Evolutionary conservation across 1,284 basidiomycete genomes (phyloP), one percentile per base, ranked within the genome.

Genomic region (Cryptococcus neoformans): DNA sequence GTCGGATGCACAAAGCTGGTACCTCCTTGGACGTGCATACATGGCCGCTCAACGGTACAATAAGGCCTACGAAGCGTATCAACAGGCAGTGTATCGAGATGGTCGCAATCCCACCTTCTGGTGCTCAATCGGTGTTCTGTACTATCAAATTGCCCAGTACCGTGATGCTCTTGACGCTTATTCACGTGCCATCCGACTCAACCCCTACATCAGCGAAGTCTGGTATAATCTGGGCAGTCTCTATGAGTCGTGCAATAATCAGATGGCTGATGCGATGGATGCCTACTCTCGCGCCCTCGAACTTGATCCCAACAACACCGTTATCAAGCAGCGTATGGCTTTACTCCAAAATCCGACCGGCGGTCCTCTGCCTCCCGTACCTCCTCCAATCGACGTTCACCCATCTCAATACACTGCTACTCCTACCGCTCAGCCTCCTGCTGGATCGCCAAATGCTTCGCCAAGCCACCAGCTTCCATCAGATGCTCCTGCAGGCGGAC

Each of bases 11-110:
- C 94, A 98, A 77, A 95, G 91, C 69, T 99, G 96, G 96, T 99
- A 98, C 77, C 84, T 99, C 44, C 86, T 99, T 55, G 95, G 95
- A 47, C 89, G 95, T 60, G 93, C 95, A 1, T 99, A 95, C 79
- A 98, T 99, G 94, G 90, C 92, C 5, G 91, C 90, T n/a, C 90
- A 93, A 77, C 95, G 97, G 75, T 97, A 96, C 81, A 98, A 96
- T 84, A 98, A 98, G 78, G 96, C 96, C 1, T 99, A 99, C 80
- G 94, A 99, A 78, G 94, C 95, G 0, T 99, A 99, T 73, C 95
- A 99, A 73, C 95, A 99, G 78, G 95, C 95, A 4, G 94, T 99
- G 28, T 99, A 99, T 78, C 88, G 94, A 50, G 95, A 99, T 69
- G 94, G 95, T 8, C 91, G 94, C 63, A 99, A 98, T 74, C 96